phyloP scores from a whole-genome alignment of 1,139 yeast genomes.

The Yamadazyma membranifaciens region DNA sequence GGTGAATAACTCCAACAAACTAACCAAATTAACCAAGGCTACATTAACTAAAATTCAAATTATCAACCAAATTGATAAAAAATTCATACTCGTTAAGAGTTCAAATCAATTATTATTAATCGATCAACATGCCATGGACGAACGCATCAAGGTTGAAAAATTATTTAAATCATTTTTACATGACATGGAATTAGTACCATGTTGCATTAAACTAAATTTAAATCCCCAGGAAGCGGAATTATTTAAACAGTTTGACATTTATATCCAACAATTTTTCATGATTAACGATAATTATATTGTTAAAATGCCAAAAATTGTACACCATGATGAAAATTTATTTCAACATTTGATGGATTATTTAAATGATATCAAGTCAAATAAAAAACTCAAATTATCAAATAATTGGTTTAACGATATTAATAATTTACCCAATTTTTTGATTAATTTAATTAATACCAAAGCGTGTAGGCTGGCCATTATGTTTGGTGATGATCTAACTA shows the following conservation, averaged over 20 bases:
- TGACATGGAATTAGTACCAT: conserved; percentile 18
- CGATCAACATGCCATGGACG: conserved; percentile 85
- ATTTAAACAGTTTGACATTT: conserved; percentile 24
- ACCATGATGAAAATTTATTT: background rate
- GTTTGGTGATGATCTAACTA: conserved; percentile 61
- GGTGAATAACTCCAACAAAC: too few relatives aligned
- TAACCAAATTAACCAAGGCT: background rate
- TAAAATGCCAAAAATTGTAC: conserved; percentile 3
- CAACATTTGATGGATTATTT: conserved; percentile 6
- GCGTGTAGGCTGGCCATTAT: conserved; percentile 73
- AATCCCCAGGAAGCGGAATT: conserved; percentile 26
- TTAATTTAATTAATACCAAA: conserved; percentile 52
- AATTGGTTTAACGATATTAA: conserved; percentile 18
- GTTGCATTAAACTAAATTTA: conserved; percentile 9
- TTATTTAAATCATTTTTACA: conserved; percentile 21
- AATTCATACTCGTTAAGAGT: conserved; percentile 50
- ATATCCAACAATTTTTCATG: conserved; percentile 21
- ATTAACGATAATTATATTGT: background rate
- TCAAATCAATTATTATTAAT: conserved; percentile 33
- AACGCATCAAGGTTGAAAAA: conserved; percentile 57
- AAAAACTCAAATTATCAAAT: conserved; percentile 13
- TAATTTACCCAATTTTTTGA: conserved; percentile 47
- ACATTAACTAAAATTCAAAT: conserved; percentile 15
- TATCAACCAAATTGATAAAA: conserved; percentile 54
- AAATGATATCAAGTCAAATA: conserved; percentile 34